phyloP scores from a whole-genome alignment of 768 basidiomycete genomes.

The Lentinula edodes region DNA sequence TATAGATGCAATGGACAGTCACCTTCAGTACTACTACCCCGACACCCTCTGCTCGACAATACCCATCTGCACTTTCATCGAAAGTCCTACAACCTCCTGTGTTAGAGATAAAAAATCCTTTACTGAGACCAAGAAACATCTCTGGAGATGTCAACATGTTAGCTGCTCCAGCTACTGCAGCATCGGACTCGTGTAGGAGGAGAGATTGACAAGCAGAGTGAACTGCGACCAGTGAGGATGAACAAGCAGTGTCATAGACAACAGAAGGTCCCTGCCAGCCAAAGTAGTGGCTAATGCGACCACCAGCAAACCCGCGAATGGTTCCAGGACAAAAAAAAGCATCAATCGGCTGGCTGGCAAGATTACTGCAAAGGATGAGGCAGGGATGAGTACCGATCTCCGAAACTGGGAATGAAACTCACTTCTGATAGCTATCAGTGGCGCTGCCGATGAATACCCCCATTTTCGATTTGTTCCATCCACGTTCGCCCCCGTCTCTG shows the following conservation, averaged over 20 bases:
- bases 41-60: constrained; percentile 5
- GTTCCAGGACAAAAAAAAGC: constrained; percentile 3
- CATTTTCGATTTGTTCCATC: constrained; percentile 2
- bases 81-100: constrained; percentile 5
- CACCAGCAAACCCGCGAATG: constrained; percentile 3
- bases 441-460: constrained; percentile 6
- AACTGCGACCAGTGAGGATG: constrained; percentile 1
- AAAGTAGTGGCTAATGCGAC: constrained; percentile 6
- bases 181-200: constrained; percentile 2
- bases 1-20: not conserved
- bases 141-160: constrained; percentile 6
- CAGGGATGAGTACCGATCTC: not conserved
- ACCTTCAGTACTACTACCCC: constrained; percentile 6
- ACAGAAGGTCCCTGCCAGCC: constrained; percentile 5
- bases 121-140: constrained; percentile 3
- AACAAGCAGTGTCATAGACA: constrained; percentile 4
- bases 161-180: not conserved
- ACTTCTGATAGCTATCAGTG: constrained; percentile 2
- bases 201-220: constrained; percentile 8
- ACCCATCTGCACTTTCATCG: constrained; percentile 6
- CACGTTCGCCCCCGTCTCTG: not conserved
- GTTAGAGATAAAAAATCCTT: constrained; percentile 7
- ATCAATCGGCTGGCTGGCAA: not conserved
- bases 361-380: not conserved
- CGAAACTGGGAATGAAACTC: not conserved